These are phyloP conservation scores for Ophiostoma sp. DNA, from an alignment of 2,329 filamentous ascomycete genomes.

Conservation along the genomic window DNA sequence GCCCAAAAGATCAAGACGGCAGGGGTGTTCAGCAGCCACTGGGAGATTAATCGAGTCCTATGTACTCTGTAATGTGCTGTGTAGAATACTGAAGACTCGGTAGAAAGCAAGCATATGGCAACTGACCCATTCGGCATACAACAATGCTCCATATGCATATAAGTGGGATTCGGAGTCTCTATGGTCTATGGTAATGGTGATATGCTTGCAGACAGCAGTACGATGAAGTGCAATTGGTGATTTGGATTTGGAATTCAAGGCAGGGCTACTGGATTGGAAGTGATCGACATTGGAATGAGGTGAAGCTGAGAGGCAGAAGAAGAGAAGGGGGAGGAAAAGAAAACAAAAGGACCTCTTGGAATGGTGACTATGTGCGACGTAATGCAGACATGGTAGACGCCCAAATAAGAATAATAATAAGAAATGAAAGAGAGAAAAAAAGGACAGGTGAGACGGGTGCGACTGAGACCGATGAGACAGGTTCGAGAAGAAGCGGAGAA, in stretches of 20 bases:
- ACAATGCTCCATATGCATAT: neutral
- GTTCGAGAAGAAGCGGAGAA: neutral
- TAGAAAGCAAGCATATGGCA: neutral
- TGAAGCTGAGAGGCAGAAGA: neutral
- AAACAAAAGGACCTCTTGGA: neutral
- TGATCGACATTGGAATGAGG: neutral
- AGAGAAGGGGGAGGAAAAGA: neutral
- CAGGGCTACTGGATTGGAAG: neutral
- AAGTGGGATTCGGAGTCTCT: neutral
- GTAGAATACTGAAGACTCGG: neutral
- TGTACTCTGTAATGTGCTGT: too few relatives aligned
- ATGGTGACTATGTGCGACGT: constrained; percentile 3
- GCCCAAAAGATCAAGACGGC: neutral
- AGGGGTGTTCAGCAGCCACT: neutral
- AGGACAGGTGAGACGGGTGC: neutral
- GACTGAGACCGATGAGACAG: neutral
- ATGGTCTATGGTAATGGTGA: neutral
- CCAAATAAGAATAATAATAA: neutral
- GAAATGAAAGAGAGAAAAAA: neutral
- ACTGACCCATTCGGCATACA: constrained; percentile 2
- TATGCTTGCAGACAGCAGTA: neutral
- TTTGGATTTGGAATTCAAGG: neutral
- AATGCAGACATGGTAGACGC: neutral
- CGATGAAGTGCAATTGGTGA: neutral
- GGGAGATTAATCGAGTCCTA: neutral